A percentile compares a stretch with the other conserved stretches of the same genome.
Conservation (phyloP, 2,329 filamentous ascomycete species). For the Cytospora schulzeri region DNA sequence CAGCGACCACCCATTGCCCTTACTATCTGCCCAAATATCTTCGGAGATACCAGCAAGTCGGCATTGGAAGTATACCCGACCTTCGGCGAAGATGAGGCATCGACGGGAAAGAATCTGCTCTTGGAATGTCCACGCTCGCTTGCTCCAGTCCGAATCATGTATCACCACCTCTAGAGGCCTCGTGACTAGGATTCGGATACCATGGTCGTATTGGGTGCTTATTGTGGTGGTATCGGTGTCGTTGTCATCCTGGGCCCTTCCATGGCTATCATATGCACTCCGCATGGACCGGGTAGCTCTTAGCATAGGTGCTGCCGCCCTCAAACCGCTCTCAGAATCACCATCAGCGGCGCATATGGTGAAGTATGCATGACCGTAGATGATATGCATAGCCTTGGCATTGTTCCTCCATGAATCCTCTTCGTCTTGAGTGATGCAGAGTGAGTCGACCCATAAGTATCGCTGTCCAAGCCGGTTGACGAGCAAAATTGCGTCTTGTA, state of each 20-base stretch:
- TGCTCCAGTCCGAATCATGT: slow-evolving; percentile 37
- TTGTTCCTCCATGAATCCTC: slow-evolving; percentile 35
- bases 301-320: not conserved
- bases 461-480: too few species aligned
- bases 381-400: slow-evolving; percentile 35
- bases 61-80: slow-evolving; percentile 38
- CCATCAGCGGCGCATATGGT: slow-evolving; percentile 41
- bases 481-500: too few species aligned
- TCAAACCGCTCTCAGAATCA: slow-evolving; percentile 5
- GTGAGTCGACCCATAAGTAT: too few species aligned
- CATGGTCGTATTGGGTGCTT: slow-evolving; percentile 5
- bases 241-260: not conserved
- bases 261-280: slow-evolving; percentile 15
- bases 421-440: not conserved
- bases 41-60: slow-evolving; percentile 32
- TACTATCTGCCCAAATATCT: slow-evolving; percentile 22
- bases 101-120: slow-evolving; percentile 40
- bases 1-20: slow-evolving; percentile 34
- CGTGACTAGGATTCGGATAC: slow-evolving; percentile 31
- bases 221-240: not conserved
- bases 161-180: slow-evolving; percentile 31
- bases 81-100: slow-evolving; percentile 40
- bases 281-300: slow-evolving; percentile 5
- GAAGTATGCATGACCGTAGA: slow-evolving; percentile 38
- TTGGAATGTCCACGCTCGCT: slow-evolving; percentile 44